Evolutionary conservation across 164 flowering plant species (phyloP).

Genomic region (Berberis thunbergii): DNA sequence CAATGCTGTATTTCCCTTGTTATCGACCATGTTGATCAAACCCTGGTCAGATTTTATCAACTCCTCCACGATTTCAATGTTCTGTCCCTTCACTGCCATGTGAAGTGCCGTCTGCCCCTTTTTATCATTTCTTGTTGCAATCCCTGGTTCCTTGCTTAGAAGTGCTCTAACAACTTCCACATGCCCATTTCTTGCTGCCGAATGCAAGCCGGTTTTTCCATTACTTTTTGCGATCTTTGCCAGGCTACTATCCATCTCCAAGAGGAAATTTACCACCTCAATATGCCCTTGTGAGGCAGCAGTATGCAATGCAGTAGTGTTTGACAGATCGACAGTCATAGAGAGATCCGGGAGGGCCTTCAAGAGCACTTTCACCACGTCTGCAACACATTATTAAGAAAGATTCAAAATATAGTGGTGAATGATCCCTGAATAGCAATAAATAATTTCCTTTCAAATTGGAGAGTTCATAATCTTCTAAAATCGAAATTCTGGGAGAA

Average conservation of each 20-base stretch:
- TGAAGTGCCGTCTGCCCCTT: slow-evolving; percentile 97
- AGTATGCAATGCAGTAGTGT: slow-evolving; percentile 88
- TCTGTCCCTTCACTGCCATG: slow-evolving; percentile 92
- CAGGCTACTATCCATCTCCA: slow-evolving; percentile 58
- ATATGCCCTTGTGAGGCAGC: slow-evolving; percentile 85
- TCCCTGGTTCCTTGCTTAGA: slow-evolving; percentile 47
- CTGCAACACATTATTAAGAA: slow-evolving; percentile 30
- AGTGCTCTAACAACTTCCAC: slow-evolving; percentile 60
- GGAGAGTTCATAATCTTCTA: no score
- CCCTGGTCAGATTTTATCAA: slow-evolving; percentile 50
- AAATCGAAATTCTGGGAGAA: no score
- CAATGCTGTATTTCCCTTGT: slow-evolving; percentile 72
- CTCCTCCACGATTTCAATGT: slow-evolving; percentile 64
- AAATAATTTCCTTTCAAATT: no score
- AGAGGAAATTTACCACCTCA: slow-evolving; percentile 56
- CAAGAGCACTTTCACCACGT: slow-evolving; percentile 50
- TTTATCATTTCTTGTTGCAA: slow-evolving; percentile 58
- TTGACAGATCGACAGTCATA: slow-evolving; percentile 76
- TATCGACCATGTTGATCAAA: slow-evolving; percentile 64
- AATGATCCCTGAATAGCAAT: no score
- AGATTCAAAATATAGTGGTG: background rate
- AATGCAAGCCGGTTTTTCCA: slow-evolving; percentile 87
- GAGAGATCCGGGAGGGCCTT: slow-evolving; percentile 66
- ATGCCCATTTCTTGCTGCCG: slow-evolving; percentile 92
- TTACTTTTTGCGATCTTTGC: slow-evolving; percentile 78